These are phyloP conservation scores for Zoysia japonica DNA, from an alignment of 176 grass and related monocot species.

Conservation along the genomic window DNA sequence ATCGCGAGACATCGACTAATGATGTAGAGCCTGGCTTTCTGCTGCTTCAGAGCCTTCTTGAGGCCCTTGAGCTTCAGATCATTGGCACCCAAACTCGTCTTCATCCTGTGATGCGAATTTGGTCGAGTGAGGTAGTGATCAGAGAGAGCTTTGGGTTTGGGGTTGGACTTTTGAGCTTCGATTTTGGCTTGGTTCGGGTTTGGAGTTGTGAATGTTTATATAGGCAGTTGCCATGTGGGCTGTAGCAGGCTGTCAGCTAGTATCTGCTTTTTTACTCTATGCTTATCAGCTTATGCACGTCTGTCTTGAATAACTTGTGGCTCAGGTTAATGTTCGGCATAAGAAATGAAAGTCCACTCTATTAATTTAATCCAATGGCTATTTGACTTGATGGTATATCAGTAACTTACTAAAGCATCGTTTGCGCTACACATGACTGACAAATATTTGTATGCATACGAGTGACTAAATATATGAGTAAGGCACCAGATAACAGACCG, in stretches of 20 bases:
- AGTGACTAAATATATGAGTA: too few relatives aligned
- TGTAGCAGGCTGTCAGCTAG: conserved; percentile 10
- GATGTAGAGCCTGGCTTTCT: conserved; percentile 64
- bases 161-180: neutral
- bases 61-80: conserved; percentile 53
- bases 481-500: too few relatives aligned
- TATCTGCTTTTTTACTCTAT: conserved; percentile 13
- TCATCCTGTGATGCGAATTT: conserved; percentile 19
- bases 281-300: conserved; percentile 12
- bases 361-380: conserved; percentile 5
- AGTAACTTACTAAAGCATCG: too few relatives aligned
- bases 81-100: conserved; percentile 33
- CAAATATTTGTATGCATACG: too few relatives aligned
- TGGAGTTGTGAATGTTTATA: conserved; percentile 37
- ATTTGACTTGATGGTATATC: too few relatives aligned
- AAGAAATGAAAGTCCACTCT: conserved; percentile 19
- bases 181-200: conserved; percentile 5
- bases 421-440: too few relatives aligned
- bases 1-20: conserved; percentile 58
- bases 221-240: conserved; percentile 36
- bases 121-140: neutral
- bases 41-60: conserved; percentile 60
- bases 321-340: conserved; percentile 10
- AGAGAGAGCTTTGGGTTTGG: neutral
- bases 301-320: conserved; percentile 7